Conservation (phyloP, 2,329 filamentous ascomycete genomes). For the Alternaria tenuissima region DNA sequence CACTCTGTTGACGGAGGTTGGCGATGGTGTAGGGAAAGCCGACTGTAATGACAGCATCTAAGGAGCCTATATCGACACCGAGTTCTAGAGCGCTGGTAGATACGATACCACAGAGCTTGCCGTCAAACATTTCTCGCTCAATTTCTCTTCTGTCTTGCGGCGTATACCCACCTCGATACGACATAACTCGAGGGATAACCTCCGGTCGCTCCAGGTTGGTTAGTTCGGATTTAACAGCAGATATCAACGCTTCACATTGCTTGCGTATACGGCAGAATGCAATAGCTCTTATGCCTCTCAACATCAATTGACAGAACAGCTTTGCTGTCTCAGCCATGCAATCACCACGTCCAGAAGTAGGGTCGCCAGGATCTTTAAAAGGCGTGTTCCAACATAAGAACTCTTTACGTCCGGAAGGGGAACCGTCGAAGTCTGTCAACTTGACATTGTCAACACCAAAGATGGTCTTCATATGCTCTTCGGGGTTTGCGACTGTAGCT, state of each 20-base stretch:
- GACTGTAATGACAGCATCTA: slow-evolving; percentile 93
- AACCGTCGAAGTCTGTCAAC: slow-evolving; percentile 89
- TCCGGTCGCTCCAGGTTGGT: slow-evolving; percentile 75
- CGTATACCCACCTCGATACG: slow-evolving; percentile 94
- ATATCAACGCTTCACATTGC: slow-evolving; percentile 85
- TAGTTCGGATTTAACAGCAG: slow-evolving; percentile 81
- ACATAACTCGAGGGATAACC: slow-evolving; percentile 84
- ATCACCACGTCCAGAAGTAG: slow-evolving; percentile 84
- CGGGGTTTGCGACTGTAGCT: slow-evolving; percentile 92
- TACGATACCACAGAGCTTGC: slow-evolving; percentile 89
- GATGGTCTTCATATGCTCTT: slow-evolving; percentile 91
- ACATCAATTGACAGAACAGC: slow-evolving; percentile 86
- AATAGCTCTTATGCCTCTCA: slow-evolving; percentile 89
- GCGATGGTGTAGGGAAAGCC: slow-evolving; percentile 96
- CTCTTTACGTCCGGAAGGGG: slow-evolving; percentile 89
- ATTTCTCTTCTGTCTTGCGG: slow-evolving; percentile 87
- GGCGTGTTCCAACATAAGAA: slow-evolving; percentile 99
- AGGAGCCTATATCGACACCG: slow-evolving; percentile 91
- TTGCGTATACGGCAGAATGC: slow-evolving; percentile 90
- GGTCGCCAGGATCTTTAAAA: slow-evolving; percentile 86
- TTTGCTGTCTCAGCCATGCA: slow-evolving; percentile 85
- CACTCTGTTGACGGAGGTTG: slow-evolving; percentile 93
- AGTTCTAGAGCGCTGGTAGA: slow-evolving; percentile 93
- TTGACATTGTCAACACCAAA: slow-evolving; percentile 85
- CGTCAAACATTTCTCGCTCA: slow-evolving; percentile 96